phyloP scores from a whole-genome alignment of 768 basidiomycete genomes.

The Suillus fuscotomentosus region DNA sequence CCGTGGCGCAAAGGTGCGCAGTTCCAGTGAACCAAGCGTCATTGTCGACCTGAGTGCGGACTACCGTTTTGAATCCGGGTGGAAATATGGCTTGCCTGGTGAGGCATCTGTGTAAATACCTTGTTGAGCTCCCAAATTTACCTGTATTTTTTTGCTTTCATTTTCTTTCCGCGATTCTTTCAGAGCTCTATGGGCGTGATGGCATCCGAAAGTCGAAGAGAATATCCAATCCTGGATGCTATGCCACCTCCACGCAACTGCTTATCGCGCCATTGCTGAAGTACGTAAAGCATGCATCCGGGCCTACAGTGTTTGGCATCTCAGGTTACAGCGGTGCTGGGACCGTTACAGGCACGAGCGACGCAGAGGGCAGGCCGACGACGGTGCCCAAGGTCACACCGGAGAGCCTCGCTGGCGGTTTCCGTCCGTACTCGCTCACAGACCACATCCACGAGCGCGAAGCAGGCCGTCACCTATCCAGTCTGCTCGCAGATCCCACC shows the following conservation, averaged over 20 bases:
- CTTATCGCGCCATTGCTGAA: slow-evolving; percentile 86
- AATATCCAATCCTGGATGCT: slow-evolving; percentile 98
- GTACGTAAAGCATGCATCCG: slow-evolving; percentile 53
- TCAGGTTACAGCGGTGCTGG: slow-evolving; percentile 97
- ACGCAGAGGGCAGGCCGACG: slow-evolving; percentile 65
- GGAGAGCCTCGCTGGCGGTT: slow-evolving; percentile 68
- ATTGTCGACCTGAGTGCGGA: slow-evolving; percentile 94
- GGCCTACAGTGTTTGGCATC: slow-evolving; percentile 87
- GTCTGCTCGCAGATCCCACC: slow-evolving; percentile 41
- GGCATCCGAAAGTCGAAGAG: slow-evolving; percentile 69
- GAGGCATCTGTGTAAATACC: slow-evolving; percentile 52
- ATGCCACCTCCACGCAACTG: slow-evolving; percentile 90
- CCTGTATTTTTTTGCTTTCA: slow-evolving; percentile 28
- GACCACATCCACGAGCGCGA: slow-evolving; percentile 99
- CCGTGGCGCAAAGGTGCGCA: slow-evolving; percentile 60
- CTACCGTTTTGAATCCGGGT: slow-evolving; percentile 90
- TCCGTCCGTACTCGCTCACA: slow-evolving; percentile 87
- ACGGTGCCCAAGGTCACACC: slow-evolving; percentile 82
- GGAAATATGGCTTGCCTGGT: slow-evolving; percentile 99
- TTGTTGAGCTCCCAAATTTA: slow-evolving; percentile 36
- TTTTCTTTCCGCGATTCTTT: slow-evolving; percentile 13
- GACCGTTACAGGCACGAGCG: slow-evolving; percentile 66
- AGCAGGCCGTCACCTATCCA: slow-evolving; percentile 79
- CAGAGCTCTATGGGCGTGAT: slow-evolving; percentile 86
- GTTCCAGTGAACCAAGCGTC: slow-evolving; percentile 57